phyloP scores from a whole-genome alignment of 2,329 filamentous ascomycete genomes.

The Botrytis cinerea region DNA sequence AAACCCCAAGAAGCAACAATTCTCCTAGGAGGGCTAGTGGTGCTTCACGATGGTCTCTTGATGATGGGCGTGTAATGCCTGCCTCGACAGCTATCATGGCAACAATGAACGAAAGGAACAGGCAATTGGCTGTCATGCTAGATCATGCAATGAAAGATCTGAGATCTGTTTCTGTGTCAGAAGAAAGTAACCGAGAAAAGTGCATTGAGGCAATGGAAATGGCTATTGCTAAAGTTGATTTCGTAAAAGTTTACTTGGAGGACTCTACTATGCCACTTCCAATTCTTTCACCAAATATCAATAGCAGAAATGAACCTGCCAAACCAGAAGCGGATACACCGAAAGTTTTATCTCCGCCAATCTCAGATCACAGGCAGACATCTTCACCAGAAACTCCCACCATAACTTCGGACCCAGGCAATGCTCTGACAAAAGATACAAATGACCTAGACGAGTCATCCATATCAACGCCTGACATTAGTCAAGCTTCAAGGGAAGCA shows the following conservation, averaged over 20 bases:
- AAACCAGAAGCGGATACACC: slow-evolving; percentile 17
- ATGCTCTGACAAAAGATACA: neutral
- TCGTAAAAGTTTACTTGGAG: slow-evolving; percentile 63
- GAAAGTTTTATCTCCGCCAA: slow-evolving; percentile 20
- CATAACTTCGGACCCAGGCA: neutral
- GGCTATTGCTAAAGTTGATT: slow-evolving; percentile 63
- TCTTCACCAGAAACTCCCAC: neutral
- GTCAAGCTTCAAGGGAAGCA: neutral
- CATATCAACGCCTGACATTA: slow-evolving; percentile 4
- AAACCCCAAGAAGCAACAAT: slow-evolving; percentile 53
- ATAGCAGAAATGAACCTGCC: neutral
- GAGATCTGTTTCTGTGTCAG: slow-evolving; percentile 57
- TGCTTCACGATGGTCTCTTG: slow-evolving; percentile 38
- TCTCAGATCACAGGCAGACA: slow-evolving; percentile 9
- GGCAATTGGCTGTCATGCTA: slow-evolving; percentile 66
- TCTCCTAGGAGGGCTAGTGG: slow-evolving; percentile 35
- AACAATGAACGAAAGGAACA: slow-evolving; percentile 65
- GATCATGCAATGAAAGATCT: slow-evolving; percentile 65
- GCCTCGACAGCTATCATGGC: slow-evolving; percentile 46
- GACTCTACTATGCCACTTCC: slow-evolving; percentile 57
- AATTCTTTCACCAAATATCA: slow-evolving; percentile 13
- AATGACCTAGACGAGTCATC: neutral
- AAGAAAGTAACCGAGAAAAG: slow-evolving; percentile 47
- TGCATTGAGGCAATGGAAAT: slow-evolving; percentile 58
- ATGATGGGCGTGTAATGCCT: slow-evolving; percentile 36